A percentile compares a stretch with the other conserved stretches of the same genome.
phyloP scores from a whole-genome alignment of 495 filamentous ascomycete species.

The Aspergillus avenaceus region DNA sequence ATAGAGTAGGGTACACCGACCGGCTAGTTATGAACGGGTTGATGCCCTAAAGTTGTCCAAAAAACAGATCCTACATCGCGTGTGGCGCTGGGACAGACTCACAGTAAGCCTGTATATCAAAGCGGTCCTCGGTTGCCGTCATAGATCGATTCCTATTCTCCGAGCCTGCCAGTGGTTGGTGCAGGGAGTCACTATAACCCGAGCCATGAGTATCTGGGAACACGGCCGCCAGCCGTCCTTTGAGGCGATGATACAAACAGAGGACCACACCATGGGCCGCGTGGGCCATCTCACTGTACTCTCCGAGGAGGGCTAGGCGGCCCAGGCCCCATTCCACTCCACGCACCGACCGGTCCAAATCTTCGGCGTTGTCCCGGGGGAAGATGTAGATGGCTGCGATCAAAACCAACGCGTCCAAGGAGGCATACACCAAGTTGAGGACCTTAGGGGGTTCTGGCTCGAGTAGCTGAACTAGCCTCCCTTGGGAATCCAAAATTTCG shows the following conservation, averaged over 20 bases:
- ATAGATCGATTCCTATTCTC: no score
- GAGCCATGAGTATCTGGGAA: no score
- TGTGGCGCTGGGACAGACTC: slow-evolving; percentile 49
- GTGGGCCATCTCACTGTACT: slow-evolving; percentile 28
- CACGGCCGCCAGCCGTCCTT: background rate
- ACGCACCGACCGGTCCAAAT: slow-evolving; percentile 38
- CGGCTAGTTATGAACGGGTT: slow-evolving; percentile 13
- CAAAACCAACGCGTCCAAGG: slow-evolving; percentile 60
- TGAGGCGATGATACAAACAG: background rate
- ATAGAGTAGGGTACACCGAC: slow-evolving; percentile 15
- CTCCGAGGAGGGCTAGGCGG: slow-evolving; percentile 47
- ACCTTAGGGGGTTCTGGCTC: slow-evolving; percentile 52
- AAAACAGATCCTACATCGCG: slow-evolving; percentile 49
- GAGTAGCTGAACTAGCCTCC: slow-evolving; percentile 43
- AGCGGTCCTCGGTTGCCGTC: slow-evolving; percentile 6
- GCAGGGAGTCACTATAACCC: no score
- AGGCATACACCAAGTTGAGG: slow-evolving; percentile 52
- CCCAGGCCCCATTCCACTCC: slow-evolving; percentile 52
- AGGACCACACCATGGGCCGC: background rate
- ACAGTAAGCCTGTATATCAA: slow-evolving; percentile 10
- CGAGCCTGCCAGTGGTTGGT: no score
- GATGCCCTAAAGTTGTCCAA: slow-evolving; percentile 37
- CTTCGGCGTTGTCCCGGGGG: slow-evolving; percentile 40
- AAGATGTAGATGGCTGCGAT: slow-evolving; percentile 55
- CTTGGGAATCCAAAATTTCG: slow-evolving; percentile 51